Evolutionary conservation across 202 grass and related monocot species (phyloP).

Genomic region (Panicum virgatum): DNA sequence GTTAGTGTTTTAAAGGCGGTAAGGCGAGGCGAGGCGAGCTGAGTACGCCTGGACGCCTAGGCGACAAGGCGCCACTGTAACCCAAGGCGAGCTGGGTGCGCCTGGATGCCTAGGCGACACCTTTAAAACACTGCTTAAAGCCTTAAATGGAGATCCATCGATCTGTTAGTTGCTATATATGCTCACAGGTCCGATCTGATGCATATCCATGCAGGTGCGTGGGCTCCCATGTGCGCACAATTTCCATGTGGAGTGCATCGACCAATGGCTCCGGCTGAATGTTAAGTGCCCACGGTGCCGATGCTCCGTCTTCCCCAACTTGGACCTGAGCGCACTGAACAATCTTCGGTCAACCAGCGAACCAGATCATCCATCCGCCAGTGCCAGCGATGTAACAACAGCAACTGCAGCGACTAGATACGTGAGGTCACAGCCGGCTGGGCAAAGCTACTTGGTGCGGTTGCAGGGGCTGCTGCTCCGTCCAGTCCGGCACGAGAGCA

Average conservation of each 20-base stretch:
- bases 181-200: background rate
- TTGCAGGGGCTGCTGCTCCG: constrained; percentile 73
- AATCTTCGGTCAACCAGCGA: constrained; percentile 58
- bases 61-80: no score
- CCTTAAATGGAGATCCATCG: background rate
- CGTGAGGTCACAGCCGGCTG: constrained; percentile 47
- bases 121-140: no score
- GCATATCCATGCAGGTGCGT: constrained; percentile 55
- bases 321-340: constrained; percentile 88
- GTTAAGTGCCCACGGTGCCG: constrained; percentile 92
- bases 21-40: no score
- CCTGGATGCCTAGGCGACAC: no score
- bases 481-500: constrained; percentile 44
- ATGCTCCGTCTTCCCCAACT: constrained; percentile 92
- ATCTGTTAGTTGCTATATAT: background rate
- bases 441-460: constrained; percentile 81
- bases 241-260: constrained; percentile 94
- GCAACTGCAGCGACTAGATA: constrained; percentile 36
- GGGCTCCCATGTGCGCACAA: constrained; percentile 91
- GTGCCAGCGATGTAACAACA: constrained; percentile 52
- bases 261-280: constrained; percentile 91
- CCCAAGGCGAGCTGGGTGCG: no score
- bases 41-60: no score
- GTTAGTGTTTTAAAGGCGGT: no score
- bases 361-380: constrained; percentile 43